A percentile compares a stretch with the other conserved stretches of the same genome.
Conservation (phyloP, 495 filamentous ascomycete species). For the Apiosordaria backusii region DNA sequence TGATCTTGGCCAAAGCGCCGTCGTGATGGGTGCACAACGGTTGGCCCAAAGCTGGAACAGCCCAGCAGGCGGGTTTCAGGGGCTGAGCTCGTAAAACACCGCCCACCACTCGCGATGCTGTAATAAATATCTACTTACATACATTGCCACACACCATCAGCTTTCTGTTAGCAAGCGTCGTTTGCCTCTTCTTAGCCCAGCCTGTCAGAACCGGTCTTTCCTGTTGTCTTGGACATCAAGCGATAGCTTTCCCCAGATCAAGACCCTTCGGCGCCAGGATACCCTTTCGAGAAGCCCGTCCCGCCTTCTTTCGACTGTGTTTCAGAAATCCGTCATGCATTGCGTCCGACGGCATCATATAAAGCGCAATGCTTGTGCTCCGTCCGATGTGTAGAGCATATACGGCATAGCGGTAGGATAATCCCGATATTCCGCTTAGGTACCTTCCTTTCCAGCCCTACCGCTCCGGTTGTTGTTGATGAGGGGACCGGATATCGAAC, state of each 20-base stretch:
- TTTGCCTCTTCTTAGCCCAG: not conserved
- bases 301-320: not conserved
- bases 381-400: not conserved
- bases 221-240: not conserved
- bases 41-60: constrained; percentile 1
- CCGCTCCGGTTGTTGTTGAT: not conserved
- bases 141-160: not conserved
- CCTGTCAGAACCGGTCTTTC: not conserved
- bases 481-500: not conserved
- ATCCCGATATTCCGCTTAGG: not conserved
- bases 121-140: not conserved
- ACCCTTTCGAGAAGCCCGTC: not conserved
- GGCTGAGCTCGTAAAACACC: not conserved
- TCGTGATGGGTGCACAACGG: not conserved
- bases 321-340: not conserved
- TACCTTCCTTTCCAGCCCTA: not conserved
- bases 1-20: constrained; percentile 4
- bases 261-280: not conserved
- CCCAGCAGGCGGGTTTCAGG: constrained; percentile 2
- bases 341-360: not conserved
- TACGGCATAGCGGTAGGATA: not conserved
- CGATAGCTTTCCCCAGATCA: not conserved
- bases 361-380: not conserved
- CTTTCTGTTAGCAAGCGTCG: not conserved
- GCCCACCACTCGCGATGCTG: not conserved